A percentile compares a stretch with the other conserved stretches of the same genome.
phyloP scores from a whole-genome alignment of 805 yeast species.

The Candida endomychidarum region DNA sequence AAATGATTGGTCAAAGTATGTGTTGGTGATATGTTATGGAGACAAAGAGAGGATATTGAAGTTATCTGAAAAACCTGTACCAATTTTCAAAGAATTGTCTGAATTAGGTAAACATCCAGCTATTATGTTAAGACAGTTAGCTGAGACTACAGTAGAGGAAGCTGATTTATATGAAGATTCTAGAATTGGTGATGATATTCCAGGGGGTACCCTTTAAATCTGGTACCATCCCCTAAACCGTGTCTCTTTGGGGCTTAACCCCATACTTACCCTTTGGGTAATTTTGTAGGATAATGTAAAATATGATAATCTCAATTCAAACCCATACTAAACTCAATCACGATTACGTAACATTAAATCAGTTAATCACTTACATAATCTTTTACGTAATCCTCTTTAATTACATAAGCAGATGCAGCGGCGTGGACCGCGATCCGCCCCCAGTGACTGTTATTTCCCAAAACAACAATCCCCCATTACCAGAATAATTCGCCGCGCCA shows the following conservation, averaged over 20 bases:
- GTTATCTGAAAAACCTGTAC: slow-evolving; percentile 84
- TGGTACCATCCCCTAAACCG: no score
- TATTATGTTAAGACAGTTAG: slow-evolving; percentile 85
- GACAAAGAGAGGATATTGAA: slow-evolving; percentile 84
- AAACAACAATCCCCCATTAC: not conserved
- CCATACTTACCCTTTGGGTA: no score
- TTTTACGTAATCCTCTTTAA: no score
- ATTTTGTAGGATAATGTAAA: no score
- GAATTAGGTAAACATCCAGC: slow-evolving; percentile 87
- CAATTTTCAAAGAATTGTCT: slow-evolving; percentile 77
- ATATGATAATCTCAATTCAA: no score
- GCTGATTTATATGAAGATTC: slow-evolving; percentile 32
- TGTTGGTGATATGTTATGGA: slow-evolving; percentile 84
- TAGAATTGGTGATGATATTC: slow-evolving; percentile 43
- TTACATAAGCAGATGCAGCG: no score
- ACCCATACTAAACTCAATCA: no score
- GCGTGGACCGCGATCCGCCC: no score
- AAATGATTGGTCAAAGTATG: slow-evolving; percentile 86
- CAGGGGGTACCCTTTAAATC: slow-evolving; percentile 40
- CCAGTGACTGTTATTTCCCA: slow-evolving; percentile 4
- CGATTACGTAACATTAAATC: no score
- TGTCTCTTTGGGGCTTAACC: no score
- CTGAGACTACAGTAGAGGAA: slow-evolving; percentile 33
- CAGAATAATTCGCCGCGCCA: not conserved
- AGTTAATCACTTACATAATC: no score